Evolutionary conservation across 257 asterid genomes (phyloP).

Genomic region (Lavandula angustifolia): DNA sequence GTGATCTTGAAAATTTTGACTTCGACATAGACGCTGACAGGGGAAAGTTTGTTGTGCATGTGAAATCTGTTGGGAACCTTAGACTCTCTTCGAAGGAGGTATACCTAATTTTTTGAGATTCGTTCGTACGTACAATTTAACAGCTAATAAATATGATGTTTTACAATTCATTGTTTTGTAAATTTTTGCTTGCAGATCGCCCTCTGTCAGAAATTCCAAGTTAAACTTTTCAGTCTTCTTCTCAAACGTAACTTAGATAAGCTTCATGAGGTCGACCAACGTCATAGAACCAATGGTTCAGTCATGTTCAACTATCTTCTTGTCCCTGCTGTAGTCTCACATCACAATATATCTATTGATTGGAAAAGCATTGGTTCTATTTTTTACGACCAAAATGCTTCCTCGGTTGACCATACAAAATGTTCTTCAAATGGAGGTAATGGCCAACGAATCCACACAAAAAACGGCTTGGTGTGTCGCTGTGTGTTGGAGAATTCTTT

Average conservation of each 20-base stretch:
- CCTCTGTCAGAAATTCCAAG: slow-evolving; percentile 58
- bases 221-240: slow-evolving; percentile 50
- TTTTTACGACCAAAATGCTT: slow-evolving; percentile 14
- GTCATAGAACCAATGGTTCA: slow-evolving; percentile 21
- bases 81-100: slow-evolving; percentile 52
- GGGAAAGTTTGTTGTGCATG: slow-evolving; percentile 38
- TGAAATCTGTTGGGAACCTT: slow-evolving; percentile 39
- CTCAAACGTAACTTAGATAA: slow-evolving; percentile 45
- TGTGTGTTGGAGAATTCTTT: slow-evolving; percentile 67
- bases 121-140: slow-evolving; percentile 1
- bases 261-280: slow-evolving; percentile 35
- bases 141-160: slow-evolving; percentile 2
- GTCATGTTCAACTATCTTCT: slow-evolving; percentile 57
- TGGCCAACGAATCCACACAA: slow-evolving; percentile 42
- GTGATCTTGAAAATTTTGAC: slow-evolving; percentile 35
- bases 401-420: slow-evolving; percentile 27
- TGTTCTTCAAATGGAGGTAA: slow-evolving; percentile 23
- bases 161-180: background rate
- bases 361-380: slow-evolving; percentile 58
- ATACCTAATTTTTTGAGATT: background rate
- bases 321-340: slow-evolving; percentile 48
- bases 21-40: slow-evolving; percentile 57
- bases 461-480: slow-evolving; percentile 52
- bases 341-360: slow-evolving; percentile 35
- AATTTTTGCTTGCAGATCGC: slow-evolving; percentile 48